A percentile compares a stretch with the other conserved stretches of the same genome.
These are phyloP conservation scores for Bipolaris oryzae DNA, from an alignment of 2,329 filamentous ascomycete genomes.

Conservation along the genomic window DNA sequence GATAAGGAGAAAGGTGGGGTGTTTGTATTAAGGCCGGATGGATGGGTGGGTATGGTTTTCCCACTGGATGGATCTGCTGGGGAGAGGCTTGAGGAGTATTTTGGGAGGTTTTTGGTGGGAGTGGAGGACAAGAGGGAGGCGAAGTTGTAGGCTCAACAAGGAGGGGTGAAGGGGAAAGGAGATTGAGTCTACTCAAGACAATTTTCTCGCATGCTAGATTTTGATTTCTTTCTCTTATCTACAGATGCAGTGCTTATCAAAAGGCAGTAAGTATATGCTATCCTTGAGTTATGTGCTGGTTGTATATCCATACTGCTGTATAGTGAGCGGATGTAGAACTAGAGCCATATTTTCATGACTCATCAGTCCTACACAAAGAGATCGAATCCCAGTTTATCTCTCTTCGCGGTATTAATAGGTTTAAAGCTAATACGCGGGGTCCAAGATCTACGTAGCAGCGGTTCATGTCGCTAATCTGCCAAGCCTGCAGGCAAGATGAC, in stretches of 20 bases:
- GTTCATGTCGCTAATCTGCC: constrained; percentile 10
- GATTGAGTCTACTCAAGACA: too few species aligned
- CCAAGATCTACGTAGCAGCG: not conserved
- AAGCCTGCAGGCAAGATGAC: constrained; percentile 15
- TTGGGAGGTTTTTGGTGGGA: constrained; percentile 23
- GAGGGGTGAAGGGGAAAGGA: too few species aligned
- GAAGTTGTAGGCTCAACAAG: not conserved
- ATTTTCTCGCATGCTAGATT: too few species aligned
- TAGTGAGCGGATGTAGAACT: too few species aligned
- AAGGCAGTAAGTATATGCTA: too few species aligned
- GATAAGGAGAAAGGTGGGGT: constrained; percentile 29
- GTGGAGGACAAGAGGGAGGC: not conserved
- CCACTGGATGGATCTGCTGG: constrained; percentile 19
- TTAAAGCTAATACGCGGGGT: not conserved
- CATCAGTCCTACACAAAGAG: too few species aligned
- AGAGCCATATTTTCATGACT: too few species aligned
- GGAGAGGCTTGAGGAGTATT: constrained; percentile 27
- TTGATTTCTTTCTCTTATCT: too few species aligned
- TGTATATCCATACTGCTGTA: too few species aligned
- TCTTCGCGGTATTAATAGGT: not conserved
- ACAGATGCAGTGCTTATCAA: too few species aligned
- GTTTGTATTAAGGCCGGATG: constrained; percentile 44
- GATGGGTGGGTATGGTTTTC: constrained; percentile 37
- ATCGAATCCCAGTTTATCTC: too few species aligned
- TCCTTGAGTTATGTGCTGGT: too few species aligned